Percentiles rank a stretch among this genome's conserved stretches.
Evolutionary conservation across 495 filamentous ascomycete species (phyloP).

Genomic region (Lichenothelia convexa): DNA sequence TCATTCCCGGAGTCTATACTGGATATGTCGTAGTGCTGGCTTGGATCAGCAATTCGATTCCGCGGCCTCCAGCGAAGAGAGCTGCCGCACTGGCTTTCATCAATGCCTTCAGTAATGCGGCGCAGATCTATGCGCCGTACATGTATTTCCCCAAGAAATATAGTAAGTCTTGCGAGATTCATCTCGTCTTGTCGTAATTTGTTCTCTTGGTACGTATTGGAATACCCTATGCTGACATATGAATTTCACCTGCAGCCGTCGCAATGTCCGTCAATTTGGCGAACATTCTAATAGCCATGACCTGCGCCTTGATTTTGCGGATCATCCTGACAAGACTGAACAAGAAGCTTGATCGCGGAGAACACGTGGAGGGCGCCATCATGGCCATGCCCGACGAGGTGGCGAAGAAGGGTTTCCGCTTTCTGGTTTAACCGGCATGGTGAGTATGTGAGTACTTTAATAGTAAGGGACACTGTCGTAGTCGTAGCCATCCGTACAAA

Average conservation of each 20-base stretch:
- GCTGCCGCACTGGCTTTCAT: constrained; percentile 66
- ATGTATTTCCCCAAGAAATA: constrained; percentile 42
- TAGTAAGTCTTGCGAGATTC: constrained; percentile 14
- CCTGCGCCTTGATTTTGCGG: constrained; percentile 43
- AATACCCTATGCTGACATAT: background rate
- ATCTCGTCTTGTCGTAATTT: too few relatives aligned
- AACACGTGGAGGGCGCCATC: constrained; percentile 21
- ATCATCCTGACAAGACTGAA: constrained; percentile 52
- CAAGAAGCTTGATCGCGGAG: constrained; percentile 41
- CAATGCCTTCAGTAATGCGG: constrained; percentile 61
- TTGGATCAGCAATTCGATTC: constrained; percentile 66
- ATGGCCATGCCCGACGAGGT: constrained; percentile 1
- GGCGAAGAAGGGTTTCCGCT: constrained; percentile 5
- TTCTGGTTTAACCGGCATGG: constrained; percentile 1
- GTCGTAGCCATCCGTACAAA: too few relatives aligned
- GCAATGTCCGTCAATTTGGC: constrained; percentile 61
- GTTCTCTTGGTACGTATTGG: background rate
- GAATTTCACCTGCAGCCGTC: constrained; percentile 25
- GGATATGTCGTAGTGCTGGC: constrained; percentile 56
- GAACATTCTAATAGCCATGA: constrained; percentile 46
- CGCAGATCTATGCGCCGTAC: constrained; percentile 56
- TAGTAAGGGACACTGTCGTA: too few relatives aligned
- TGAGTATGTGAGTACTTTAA: too few relatives aligned
- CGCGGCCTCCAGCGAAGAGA: constrained; percentile 68
- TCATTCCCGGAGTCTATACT: constrained; percentile 46